phyloP scores from a whole-genome alignment of 768 basidiomycete genomes.

The Serpula lacrymans region DNA sequence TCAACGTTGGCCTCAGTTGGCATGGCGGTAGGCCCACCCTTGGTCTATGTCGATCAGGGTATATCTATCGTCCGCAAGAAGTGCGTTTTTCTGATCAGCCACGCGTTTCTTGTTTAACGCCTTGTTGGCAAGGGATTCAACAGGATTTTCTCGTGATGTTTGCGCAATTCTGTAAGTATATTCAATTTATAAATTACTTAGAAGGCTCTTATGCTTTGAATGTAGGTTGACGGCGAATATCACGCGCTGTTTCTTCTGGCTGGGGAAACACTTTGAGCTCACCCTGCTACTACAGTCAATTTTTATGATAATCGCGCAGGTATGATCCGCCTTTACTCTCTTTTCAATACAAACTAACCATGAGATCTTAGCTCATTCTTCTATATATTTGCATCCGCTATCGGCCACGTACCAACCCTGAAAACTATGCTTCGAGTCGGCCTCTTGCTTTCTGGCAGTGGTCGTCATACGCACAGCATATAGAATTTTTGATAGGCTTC shows the following conservation, averaged over 20 bases:
- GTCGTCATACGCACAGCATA: conserved; percentile 70
- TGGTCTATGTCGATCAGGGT: conserved; percentile 84
- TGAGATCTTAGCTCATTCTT: conserved; percentile 56
- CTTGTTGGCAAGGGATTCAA: conserved; percentile 57
- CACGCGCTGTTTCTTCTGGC: conserved; percentile 88
- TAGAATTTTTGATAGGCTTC: conserved; percentile 78
- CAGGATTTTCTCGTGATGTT: conserved; percentile 83
- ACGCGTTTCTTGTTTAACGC: conserved; percentile 4
- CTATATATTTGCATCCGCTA: conserved; percentile 81
- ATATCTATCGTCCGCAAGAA: conserved; percentile 77
- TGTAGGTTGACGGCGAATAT: conserved; percentile 77
- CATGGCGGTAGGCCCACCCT: conserved; percentile 82
- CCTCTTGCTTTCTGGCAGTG: conserved; percentile 86
- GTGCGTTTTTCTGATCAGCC: conserved; percentile 32
- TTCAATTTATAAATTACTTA: neutral
- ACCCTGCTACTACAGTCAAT: conserved; percentile 78
- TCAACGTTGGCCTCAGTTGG: conserved; percentile 65
- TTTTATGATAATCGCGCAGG: conserved; percentile 83
- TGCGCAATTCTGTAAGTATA: conserved; percentile 71
- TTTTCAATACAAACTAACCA: conserved; percentile 11
- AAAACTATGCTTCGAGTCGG: conserved; percentile 55
- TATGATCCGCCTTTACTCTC: conserved; percentile 25
- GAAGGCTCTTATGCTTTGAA: neutral
- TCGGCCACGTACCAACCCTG: conserved; percentile 57
- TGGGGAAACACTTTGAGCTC: conserved; percentile 74